Conservation (phyloP, 2,329 filamentous ascomycete genomes). For the Claviceps sp. region DNA sequence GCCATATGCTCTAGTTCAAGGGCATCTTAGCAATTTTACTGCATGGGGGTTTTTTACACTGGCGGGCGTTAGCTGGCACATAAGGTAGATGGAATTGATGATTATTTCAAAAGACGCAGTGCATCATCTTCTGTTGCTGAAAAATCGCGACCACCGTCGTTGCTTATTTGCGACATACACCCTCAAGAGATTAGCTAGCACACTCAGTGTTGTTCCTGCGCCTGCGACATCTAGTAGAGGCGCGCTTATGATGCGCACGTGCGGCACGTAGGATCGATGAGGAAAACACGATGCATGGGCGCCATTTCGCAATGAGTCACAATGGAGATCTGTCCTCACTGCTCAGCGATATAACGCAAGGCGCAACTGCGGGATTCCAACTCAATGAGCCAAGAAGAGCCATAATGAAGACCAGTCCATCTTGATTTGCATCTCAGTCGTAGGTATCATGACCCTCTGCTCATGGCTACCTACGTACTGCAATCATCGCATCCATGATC, state of each 20-base stretch:
- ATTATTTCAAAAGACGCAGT: slow-evolving; percentile 2
- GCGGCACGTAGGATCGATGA: too few relatives aligned
- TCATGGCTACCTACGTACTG: background rate
- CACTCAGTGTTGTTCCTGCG: background rate
- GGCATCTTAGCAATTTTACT: background rate
- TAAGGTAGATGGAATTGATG: slow-evolving; percentile 10
- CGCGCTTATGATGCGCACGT: too few relatives aligned
- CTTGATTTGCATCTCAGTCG: too few relatives aligned
- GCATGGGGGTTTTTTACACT: background rate
- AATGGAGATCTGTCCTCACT: too few relatives aligned
- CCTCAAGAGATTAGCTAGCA: too few relatives aligned
- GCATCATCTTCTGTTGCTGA: background rate
- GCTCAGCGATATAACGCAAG: too few relatives aligned
- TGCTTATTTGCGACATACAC: background rate
- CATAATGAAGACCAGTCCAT: too few relatives aligned
- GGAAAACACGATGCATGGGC: too few relatives aligned
- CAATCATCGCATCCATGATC: background rate
- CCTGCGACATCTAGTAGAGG: background rate
- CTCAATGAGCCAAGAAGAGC: too few relatives aligned
- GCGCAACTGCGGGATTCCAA: too few relatives aligned
- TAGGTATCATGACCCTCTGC: background rate
- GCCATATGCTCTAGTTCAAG: slow-evolving; percentile 1
- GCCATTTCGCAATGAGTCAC: too few relatives aligned
- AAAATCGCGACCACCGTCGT: background rate
- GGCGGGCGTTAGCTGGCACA: slow-evolving; percentile 9